Conservation (phyloP, 2,329 filamentous ascomycete species). For the Neoascochyta sp. region DNA sequence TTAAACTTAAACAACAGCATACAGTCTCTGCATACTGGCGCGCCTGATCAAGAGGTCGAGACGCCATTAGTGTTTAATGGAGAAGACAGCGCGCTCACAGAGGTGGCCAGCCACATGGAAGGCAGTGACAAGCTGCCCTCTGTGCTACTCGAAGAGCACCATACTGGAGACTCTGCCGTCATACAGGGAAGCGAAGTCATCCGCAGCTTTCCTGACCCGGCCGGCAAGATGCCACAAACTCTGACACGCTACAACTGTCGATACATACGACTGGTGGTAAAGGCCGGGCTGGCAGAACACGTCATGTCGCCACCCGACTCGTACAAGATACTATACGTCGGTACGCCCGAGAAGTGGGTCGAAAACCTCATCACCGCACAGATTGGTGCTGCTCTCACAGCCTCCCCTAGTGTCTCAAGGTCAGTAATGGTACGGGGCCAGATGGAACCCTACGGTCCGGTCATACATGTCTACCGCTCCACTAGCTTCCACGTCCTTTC, state of each 20-base stretch:
- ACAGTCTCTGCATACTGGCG: conserved; percentile 18
- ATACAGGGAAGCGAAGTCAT: conserved; percentile 20
- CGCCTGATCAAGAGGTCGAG: conserved; percentile 13
- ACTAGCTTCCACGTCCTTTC: conserved; percentile 11
- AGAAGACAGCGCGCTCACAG: conserved; percentile 31
- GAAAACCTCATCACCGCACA: conserved; percentile 27
- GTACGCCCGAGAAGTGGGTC: conserved; percentile 28
- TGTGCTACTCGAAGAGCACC: conserved; percentile 26
- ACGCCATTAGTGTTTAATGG: conserved; percentile 13
- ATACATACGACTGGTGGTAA: conserved; percentile 28
- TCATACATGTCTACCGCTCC: conserved; percentile 30
- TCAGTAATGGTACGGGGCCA: conserved; percentile 36
- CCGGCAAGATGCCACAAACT: conserved; percentile 20
- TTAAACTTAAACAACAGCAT: conserved; percentile 14
- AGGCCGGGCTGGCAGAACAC: conserved; percentile 23
- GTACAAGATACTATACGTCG: conserved; percentile 35
- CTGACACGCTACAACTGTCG: conserved; percentile 24
- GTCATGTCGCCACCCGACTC: conserved; percentile 24
- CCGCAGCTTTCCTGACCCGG: conserved; percentile 20
- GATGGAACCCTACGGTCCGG: conserved; percentile 29
- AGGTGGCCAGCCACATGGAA: conserved; percentile 22
- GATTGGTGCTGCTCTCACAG: conserved; percentile 31
- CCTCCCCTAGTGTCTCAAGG: conserved; percentile 29
- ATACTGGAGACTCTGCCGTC: conserved; percentile 7
- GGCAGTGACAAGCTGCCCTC: conserved; percentile 17